phyloP scores from a whole-genome alignment of 495 filamentous ascomycete genomes.

The Bombardia bombarda region DNA sequence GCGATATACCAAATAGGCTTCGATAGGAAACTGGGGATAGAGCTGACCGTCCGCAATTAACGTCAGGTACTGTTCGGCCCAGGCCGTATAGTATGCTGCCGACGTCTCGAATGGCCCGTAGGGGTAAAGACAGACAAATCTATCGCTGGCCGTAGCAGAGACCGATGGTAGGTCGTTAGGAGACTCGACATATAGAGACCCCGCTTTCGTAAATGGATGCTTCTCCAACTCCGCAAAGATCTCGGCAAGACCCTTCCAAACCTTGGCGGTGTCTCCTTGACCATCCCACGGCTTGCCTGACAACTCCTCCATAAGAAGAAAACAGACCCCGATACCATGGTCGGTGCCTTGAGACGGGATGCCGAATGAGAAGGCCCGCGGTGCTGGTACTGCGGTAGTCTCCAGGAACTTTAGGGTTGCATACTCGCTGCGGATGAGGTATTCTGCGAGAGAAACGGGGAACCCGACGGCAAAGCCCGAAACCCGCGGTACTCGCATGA shows the following conservation, averaged over 20 bases:
- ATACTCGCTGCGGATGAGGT: constrained; percentile 4
- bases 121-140: background rate
- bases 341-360: background rate
- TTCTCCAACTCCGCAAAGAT: constrained; percentile 1
- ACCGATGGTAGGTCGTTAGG: background rate
- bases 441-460: background rate
- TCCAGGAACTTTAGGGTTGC: constrained; percentile 5
- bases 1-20: constrained; percentile 3
- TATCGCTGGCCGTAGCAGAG: constrained; percentile 1
- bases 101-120: background rate
- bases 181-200: background rate
- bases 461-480: background rate
- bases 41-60: constrained; percentile 3
- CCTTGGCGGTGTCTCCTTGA: background rate
- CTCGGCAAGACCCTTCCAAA: constrained; percentile 1
- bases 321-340: constrained; percentile 3
- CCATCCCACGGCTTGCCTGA: constrained; percentile 2
- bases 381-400: constrained; percentile 4
- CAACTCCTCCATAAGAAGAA: constrained; percentile 6
- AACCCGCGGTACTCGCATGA: constrained; percentile 1
- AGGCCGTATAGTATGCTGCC: constrained; percentile 1
- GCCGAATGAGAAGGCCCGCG: background rate
- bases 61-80: constrained; percentile 3
- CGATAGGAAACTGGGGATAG: constrained; percentile 1
- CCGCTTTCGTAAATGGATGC: constrained; percentile 2